Evolutionary conservation across 2,329 filamentous ascomycete species (phyloP).

Genomic region (Chalaropsis ovoidea): DNA sequence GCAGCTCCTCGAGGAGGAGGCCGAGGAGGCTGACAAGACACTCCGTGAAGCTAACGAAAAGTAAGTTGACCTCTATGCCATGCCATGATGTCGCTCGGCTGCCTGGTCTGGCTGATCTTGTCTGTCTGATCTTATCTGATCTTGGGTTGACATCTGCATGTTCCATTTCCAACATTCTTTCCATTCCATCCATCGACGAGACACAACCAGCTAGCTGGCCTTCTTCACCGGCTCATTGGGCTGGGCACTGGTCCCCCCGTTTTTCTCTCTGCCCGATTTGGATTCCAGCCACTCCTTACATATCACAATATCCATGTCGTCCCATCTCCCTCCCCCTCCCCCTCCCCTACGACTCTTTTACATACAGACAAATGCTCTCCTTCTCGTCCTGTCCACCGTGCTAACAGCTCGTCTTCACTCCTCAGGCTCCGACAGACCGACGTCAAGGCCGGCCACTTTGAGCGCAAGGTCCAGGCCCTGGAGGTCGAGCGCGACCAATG

Average conservation of each 20-base stretch:
- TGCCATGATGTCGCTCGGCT: neutral
- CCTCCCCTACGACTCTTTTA: too few relatives aligned
- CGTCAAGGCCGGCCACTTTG: conserved; percentile 97
- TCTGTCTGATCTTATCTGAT: neutral
- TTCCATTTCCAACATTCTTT: neutral
- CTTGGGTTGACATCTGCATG: conserved; percentile 5
- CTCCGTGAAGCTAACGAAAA: conserved; percentile 97
- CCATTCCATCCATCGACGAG: neutral
- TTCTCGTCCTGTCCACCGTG: neutral
- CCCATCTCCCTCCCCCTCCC: too few relatives aligned
- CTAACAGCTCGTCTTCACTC: neutral
- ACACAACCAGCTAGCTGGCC: neutral
- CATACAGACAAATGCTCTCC: too few relatives aligned
- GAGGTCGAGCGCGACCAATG: conserved; percentile 86
- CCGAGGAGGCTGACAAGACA: conserved; percentile 91
- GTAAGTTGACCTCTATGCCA: conserved; percentile 48
- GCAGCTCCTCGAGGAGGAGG: conserved; percentile 95
- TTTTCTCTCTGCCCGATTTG: neutral
- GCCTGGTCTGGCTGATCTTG: neutral
- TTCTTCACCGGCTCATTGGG: neutral
- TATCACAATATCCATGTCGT: neutral
- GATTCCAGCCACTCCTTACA: neutral
- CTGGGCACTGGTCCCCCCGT: neutral
- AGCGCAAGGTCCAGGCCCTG: conserved; percentile 96
- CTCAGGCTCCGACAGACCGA: conserved; percentile 92